phyloP scores from a whole-genome alignment of 2,329 filamentous ascomycete genomes.

The Fusarium sp. region DNA sequence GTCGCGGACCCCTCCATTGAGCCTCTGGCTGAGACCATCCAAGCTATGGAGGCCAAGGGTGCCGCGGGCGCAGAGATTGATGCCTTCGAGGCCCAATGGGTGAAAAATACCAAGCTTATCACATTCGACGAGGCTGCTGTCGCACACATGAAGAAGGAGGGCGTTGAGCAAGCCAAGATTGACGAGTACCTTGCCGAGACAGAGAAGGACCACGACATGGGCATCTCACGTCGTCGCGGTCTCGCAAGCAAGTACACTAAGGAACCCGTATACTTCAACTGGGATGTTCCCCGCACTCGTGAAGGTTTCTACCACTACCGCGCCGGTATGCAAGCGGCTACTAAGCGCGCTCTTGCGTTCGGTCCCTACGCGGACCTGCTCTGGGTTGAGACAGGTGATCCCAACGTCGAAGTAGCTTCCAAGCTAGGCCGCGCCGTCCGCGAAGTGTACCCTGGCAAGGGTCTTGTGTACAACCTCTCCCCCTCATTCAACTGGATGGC shows the following conservation, averaged over 20 bases:
- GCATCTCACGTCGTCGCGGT: slow-evolving; percentile 80
- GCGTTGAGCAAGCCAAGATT: slow-evolving; percentile 72
- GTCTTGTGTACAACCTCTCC: slow-evolving; percentile 94
- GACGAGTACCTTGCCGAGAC: slow-evolving; percentile 75
- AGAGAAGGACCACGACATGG: slow-evolving; percentile 75
- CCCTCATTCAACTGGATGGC: slow-evolving; percentile 99
- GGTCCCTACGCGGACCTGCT: slow-evolving; percentile 93
- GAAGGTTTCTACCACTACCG: slow-evolving; percentile 95
- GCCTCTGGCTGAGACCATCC: slow-evolving; percentile 87
- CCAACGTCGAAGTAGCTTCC: slow-evolving; percentile 80
- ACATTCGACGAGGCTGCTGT: slow-evolving; percentile 93
- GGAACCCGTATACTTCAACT: slow-evolving; percentile 82
- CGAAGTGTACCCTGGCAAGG: slow-evolving; percentile 78
- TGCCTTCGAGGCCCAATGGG: slow-evolving; percentile 86
- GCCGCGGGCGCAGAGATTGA: slow-evolving; percentile 85
- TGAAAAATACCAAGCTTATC: slow-evolving; percentile 84
- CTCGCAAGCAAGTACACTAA: slow-evolving; percentile 77
- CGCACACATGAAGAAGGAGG: slow-evolving; percentile 76
- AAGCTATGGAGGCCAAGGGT: slow-evolving; percentile 87
- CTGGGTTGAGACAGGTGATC: slow-evolving; percentile 96
- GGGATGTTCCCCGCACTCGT: slow-evolving; percentile 91
- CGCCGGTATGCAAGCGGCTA: slow-evolving; percentile 85
- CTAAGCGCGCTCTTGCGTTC: slow-evolving; percentile 92
- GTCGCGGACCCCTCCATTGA: slow-evolving; percentile 79
- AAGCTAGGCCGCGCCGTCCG: slow-evolving; percentile 83